These are phyloP conservation scores for Claviceps sp. DNA, from an alignment of 2,329 filamentous ascomycete genomes.

Conservation along the genomic window DNA sequence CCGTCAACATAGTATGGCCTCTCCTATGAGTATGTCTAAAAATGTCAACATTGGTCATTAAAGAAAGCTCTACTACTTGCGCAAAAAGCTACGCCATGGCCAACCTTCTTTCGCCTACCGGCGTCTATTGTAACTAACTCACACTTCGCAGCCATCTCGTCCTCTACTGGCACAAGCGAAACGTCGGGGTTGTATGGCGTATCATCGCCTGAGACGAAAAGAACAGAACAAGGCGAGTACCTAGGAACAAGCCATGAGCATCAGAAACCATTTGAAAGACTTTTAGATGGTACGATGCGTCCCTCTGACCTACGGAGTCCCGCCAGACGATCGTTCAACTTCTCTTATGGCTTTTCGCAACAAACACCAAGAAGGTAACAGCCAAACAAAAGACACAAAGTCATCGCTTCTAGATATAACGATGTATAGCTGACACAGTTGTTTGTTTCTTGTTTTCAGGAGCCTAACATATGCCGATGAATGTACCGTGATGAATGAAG, in stretches of 20 bases:
- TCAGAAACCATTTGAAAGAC: background rate
- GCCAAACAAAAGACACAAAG: no score
- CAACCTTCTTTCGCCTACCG: background rate
- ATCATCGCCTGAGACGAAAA: background rate
- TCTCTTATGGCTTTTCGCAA: background rate
- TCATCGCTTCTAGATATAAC: no score
- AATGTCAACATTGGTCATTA: background rate
- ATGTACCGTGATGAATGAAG: background rate
- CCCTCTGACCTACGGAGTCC: constrained; percentile 3
- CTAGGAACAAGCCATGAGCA: background rate
- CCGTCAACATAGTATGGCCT: background rate
- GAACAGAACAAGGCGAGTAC: background rate
- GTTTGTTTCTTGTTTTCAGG: background rate
- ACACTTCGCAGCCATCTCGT: background rate
- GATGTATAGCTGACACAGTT: background rate
- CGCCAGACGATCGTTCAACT: constrained; percentile 2
- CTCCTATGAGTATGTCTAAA: background rate
- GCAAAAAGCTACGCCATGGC: background rate
- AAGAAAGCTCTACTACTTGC: background rate
- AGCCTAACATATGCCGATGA: background rate
- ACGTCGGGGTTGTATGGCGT: background rate
- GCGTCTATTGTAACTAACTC: background rate
- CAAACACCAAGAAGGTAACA: constrained; percentile 2
- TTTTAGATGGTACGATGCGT: background rate
- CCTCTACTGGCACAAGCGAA: background rate